These are phyloP conservation scores for Camellia lanceoleosa DNA, from an alignment of 148 eudicot genomes.

Conservation along the genomic window DNA sequence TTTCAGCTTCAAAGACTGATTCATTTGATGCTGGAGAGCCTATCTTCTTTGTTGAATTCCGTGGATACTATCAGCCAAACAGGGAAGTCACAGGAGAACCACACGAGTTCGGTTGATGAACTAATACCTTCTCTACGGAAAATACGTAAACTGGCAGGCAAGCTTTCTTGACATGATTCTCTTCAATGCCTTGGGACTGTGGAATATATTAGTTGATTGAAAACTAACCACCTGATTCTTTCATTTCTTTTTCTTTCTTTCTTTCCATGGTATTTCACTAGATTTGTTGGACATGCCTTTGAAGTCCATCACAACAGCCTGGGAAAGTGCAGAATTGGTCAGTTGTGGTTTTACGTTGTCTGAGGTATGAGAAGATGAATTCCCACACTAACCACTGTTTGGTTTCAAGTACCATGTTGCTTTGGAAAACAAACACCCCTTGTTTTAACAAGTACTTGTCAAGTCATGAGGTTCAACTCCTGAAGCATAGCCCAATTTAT, in stretches of 20 bases:
- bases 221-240: neutral
- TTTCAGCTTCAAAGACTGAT: conserved; percentile 84
- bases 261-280: conserved; percentile 19
- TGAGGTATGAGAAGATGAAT: conserved; percentile 55
- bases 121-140: conserved; percentile 65
- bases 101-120: conserved; percentile 41
- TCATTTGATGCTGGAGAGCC: conserved; percentile 68
- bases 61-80: conserved; percentile 34
- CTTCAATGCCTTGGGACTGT: conserved; percentile 1
- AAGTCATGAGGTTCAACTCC: neutral
- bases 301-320: conserved; percentile 75
- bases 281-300: conserved; percentile 90
- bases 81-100: conserved; percentile 42
- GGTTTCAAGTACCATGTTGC: neutral
- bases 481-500: neutral
- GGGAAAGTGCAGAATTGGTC: conserved; percentile 89
- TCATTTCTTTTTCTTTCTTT: neutral
- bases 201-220: neutral
- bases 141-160: conserved; percentile 76
- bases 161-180: neutral
- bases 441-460: neutral
- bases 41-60: conserved; percentile 63
- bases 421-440: neutral
- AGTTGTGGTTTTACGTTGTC: conserved; percentile 61
- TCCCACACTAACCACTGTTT: neutral